Conservation (phyloP, 2,329 filamentous ascomycete genomes). For the Epicoccum sorghinum region DNA sequence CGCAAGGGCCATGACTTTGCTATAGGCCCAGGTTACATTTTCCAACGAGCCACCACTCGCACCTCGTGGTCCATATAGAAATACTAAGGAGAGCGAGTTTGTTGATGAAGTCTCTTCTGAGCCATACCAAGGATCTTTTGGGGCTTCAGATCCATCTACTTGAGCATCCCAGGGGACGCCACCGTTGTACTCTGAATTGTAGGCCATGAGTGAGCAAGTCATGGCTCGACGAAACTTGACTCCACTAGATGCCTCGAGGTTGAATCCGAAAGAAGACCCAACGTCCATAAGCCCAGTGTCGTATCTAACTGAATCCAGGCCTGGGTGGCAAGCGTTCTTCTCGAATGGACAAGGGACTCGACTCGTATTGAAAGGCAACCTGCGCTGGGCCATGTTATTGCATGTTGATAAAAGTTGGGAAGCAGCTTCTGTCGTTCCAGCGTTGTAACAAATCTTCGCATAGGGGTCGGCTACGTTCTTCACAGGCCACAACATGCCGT, state of each 20-base stretch:
- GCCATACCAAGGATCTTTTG: too few relatives aligned
- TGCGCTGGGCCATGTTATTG: background rate
- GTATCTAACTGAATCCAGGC: background rate
- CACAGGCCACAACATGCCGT: background rate
- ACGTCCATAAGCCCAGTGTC: slow-evolving; percentile 22
- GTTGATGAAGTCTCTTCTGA: too few relatives aligned
- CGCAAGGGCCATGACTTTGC: too few relatives aligned
- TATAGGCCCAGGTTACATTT: too few relatives aligned
- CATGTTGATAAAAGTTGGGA: too few relatives aligned
- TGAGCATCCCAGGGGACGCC: too few relatives aligned
- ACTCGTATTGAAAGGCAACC: slow-evolving; percentile 1
- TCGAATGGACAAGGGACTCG: slow-evolving; percentile 21
- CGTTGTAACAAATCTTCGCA: too few relatives aligned
- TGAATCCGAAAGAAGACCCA: slow-evolving; percentile 16
- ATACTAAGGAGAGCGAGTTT: too few relatives aligned
- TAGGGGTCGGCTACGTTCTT: slow-evolving; percentile 1
- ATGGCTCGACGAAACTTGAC: slow-evolving; percentile 7
- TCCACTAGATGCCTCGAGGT: slow-evolving; percentile 2
- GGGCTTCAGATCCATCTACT: too few relatives aligned
- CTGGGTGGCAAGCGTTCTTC: background rate
- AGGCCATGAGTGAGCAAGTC: slow-evolving; percentile 9
- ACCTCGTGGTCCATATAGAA: too few relatives aligned
- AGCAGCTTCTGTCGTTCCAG: too few relatives aligned
- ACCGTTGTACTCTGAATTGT: background rate
- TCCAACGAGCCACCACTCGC: too few relatives aligned